phyloP scores from a whole-genome alignment of 257 asterid genomes.

The Gardenia jasminoides region DNA sequence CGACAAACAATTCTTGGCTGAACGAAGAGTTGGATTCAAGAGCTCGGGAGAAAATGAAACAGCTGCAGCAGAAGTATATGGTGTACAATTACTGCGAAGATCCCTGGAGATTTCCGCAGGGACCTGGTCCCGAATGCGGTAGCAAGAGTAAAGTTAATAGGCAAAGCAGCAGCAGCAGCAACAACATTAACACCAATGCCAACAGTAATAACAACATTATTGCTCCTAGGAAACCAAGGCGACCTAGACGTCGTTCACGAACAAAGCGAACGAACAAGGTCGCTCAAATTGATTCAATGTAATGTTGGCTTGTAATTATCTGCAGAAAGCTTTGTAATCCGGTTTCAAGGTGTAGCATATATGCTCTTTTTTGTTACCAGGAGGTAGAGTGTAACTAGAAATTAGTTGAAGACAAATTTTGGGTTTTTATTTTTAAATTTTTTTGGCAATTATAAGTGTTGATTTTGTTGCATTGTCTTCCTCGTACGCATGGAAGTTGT shows the following conservation, averaged over 20 bases:
- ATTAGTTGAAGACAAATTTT: neutral
- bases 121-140: constrained; percentile 57
- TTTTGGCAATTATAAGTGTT: too few species aligned
- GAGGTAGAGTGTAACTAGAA: neutral
- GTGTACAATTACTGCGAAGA: constrained; percentile 74
- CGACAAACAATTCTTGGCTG: constrained; percentile 24
- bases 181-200: neutral
- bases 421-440: neutral
- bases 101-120: constrained; percentile 68
- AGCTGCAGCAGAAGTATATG: constrained; percentile 52
- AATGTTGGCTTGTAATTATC: neutral
- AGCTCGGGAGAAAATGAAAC: constrained; percentile 48
- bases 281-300: neutral
- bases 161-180: neutral
- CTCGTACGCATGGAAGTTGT: neutral
- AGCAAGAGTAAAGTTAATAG: neutral
- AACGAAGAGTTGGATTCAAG: constrained; percentile 41
- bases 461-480: neutral
- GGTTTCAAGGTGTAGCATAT: neutral
- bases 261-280: constrained; percentile 15
- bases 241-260: constrained; percentile 12
- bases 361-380: too few species aligned
- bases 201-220: neutral
- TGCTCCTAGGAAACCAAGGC: constrained; percentile 11
- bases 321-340: neutral